These are phyloP conservation scores for Penicillium sp. DNA, from an alignment of 2,329 filamentous ascomycete species.

Conservation along the genomic window DNA sequence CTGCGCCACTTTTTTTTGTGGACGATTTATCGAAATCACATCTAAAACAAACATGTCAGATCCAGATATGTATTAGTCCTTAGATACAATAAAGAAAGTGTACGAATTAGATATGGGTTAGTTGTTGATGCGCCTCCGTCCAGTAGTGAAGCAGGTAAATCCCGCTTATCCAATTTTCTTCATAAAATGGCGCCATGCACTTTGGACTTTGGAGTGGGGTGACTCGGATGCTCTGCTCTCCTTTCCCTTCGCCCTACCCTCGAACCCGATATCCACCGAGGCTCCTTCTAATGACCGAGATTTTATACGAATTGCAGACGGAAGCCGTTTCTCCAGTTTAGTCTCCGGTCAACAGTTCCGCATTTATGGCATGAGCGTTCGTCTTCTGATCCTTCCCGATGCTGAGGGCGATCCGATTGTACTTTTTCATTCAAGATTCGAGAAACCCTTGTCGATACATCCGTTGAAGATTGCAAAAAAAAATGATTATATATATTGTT, in stretches of 20 bases:
- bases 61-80: neutral
- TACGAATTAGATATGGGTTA: neutral
- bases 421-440: neutral
- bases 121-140: neutral
- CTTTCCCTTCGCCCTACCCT: neutral
- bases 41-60: neutral
- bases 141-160: conserved; percentile 12
- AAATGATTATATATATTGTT: neutral
- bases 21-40: neutral
- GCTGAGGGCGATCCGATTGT: neutral
- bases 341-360: conserved; percentile 8
- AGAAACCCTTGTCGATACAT: neutral
- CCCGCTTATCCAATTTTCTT: conserved; percentile 9
- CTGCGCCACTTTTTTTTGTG: neutral
- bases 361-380: conserved; percentile 1
- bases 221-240: conserved; percentile 19
- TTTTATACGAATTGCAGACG: conserved; percentile 11
- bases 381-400: conserved; percentile 2
- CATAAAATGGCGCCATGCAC: neutral
- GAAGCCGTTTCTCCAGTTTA: neutral
- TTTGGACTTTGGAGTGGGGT: conserved; percentile 18
- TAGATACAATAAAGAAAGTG: neutral
- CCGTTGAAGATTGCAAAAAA: neutral
- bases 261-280: conserved; percentile 16
- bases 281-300: conserved; percentile 11